A percentile compares a stretch with the other conserved stretches of the same genome.
Evolutionary conservation across 768 basidiomycete genomes (phyloP).

Genomic region (Saitozyma podzolica): DNA sequence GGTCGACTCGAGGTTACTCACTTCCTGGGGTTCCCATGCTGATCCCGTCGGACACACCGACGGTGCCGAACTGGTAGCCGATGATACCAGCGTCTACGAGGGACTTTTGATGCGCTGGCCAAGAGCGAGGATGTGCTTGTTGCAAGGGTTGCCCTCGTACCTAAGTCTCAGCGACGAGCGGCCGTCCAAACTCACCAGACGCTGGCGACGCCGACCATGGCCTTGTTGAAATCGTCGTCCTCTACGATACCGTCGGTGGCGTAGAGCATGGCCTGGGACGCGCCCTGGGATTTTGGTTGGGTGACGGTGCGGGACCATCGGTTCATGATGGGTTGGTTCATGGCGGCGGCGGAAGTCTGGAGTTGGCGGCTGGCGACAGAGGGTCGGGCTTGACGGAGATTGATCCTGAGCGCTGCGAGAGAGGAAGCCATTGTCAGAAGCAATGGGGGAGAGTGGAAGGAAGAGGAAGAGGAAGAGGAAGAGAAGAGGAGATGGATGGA

Average conservation of each 20-base stretch:
- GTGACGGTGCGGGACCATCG: conserved; percentile 79
- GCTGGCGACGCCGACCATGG: conserved; percentile 96
- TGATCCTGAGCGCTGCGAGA: neutral
- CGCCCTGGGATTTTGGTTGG: conserved; percentile 89
- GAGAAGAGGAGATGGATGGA: too few species aligned
- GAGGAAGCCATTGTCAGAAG: too few species aligned
- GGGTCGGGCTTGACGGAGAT: conserved; percentile 2
- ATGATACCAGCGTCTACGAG: conserved; percentile 68
- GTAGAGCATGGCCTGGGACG: conserved; percentile 96
- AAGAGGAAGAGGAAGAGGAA: too few species aligned
- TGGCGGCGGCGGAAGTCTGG: too few species aligned
- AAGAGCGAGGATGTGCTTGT: conserved; percentile 84
- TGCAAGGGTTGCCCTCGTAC: conserved; percentile 99
- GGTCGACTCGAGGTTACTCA: conserved; percentile 58
- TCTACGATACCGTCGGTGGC: conserved; percentile 87
- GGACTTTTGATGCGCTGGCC: conserved; percentile 86
- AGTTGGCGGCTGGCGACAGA: too few species aligned
- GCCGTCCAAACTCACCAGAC: conserved; percentile 68
- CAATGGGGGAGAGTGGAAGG: too few species aligned
- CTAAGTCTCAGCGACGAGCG: conserved; percentile 54
- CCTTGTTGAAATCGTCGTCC: conserved; percentile 85
- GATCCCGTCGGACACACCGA: conserved; percentile 97
- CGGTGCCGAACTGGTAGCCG: conserved; percentile 96
- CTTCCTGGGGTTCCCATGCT: conserved; percentile 95
- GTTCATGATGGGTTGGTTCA: conserved; percentile 53